These are phyloP conservation scores for Monosporozyma solicola DNA, from an alignment of 805 yeast genomes.

Conservation along the genomic window DNA sequence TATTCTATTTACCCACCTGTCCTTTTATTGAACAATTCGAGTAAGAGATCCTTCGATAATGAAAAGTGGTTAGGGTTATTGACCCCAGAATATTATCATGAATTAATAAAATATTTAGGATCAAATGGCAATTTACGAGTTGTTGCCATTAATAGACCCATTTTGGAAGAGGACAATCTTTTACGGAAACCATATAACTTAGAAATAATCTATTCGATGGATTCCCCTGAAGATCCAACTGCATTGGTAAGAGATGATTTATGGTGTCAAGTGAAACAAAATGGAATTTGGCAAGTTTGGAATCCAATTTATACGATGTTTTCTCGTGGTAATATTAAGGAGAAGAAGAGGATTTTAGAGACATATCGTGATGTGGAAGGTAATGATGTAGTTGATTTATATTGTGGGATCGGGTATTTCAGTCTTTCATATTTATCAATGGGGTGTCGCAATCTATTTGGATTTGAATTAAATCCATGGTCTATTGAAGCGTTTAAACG, in stretches of 20 bases:
- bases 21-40: slow-evolving; percentile 45
- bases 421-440: slow-evolving; percentile 54
- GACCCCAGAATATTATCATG: slow-evolving; percentile 11
- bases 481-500: slow-evolving; percentile 60
- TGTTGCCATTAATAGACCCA: slow-evolving; percentile 65
- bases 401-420: slow-evolving; percentile 83
- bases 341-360: slow-evolving; percentile 56
- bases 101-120: slow-evolving; percentile 12
- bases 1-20: slow-evolving; percentile 63
- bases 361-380: slow-evolving; percentile 31
- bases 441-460: slow-evolving; percentile 45
- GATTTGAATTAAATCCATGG: slow-evolving; percentile 87
- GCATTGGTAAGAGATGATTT: slow-evolving; percentile 30
- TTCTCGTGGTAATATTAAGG: slow-evolving; percentile 77
- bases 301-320: slow-evolving; percentile 83
- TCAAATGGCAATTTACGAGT: slow-evolving; percentile 36
- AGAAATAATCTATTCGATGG: slow-evolving; percentile 35
- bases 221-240: not conserved
- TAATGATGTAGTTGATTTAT: slow-evolving; percentile 54
- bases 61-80: slow-evolving; percentile 26
- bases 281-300: slow-evolving; percentile 74
- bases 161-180: slow-evolving; percentile 38
- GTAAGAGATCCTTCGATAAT: slow-evolving; percentile 35
- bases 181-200: slow-evolving; percentile 61
- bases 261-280: slow-evolving; percentile 66